Conservation (phyloP, 208 protist genomes). For the Polymyxa betae region DNA sequence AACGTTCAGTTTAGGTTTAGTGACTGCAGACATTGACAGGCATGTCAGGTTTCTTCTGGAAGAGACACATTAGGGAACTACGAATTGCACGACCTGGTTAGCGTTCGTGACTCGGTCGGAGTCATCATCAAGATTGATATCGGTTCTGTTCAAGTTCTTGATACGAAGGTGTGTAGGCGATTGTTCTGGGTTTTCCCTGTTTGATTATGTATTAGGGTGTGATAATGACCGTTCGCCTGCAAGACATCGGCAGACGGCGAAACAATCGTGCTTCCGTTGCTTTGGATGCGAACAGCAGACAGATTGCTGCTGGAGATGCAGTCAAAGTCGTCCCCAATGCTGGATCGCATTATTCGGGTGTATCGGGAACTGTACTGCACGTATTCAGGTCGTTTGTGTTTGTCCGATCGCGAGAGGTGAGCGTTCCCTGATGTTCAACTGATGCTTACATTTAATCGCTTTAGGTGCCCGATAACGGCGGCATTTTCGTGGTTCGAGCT, state of each 20-base stretch:
- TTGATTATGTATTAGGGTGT: not conserved
- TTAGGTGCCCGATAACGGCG: slow-evolving; percentile 26
- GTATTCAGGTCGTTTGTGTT: slow-evolving; percentile 46
- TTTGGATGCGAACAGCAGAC: slow-evolving; percentile 1
- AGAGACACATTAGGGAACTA: slow-evolving; percentile 26
- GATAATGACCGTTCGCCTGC: not conserved
- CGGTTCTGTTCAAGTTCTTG: slow-evolving; percentile 37
- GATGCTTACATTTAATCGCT: not conserved
- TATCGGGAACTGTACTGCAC: slow-evolving; percentile 36
- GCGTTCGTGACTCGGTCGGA: slow-evolving; percentile 25
- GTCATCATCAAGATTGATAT: slow-evolving; percentile 52
- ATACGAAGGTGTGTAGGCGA: not conserved
- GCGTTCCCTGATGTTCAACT: not conserved
- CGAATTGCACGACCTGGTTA: slow-evolving; percentile 43
- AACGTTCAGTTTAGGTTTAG: not conserved
- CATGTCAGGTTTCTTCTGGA: not conserved
- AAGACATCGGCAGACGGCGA: slow-evolving; percentile 41
- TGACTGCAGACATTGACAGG: not conserved
- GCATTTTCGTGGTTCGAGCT: slow-evolving; percentile 48
- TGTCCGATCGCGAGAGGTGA: not conserved
- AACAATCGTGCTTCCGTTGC: slow-evolving; percentile 11
- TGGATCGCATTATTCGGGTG: not conserved
- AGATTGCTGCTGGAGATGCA: slow-evolving; percentile 43
- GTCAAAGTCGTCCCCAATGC: slow-evolving; percentile 3
- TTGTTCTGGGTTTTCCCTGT: not conserved